phyloP scores from a whole-genome alignment of 768 basidiomycete genomes.

The Tephrocybe sp. region DNA sequence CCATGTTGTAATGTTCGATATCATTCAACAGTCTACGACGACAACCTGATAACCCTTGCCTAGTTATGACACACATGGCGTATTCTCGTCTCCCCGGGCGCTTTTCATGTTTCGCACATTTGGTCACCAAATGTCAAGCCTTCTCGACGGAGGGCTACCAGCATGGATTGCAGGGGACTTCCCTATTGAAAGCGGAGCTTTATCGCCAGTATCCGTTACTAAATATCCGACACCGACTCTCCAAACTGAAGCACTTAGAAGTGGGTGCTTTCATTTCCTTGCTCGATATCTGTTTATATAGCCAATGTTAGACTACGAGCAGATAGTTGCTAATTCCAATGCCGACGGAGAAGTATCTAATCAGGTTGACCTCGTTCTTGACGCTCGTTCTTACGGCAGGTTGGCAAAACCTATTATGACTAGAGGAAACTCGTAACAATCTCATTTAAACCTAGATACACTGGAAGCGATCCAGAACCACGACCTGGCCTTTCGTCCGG shows the following conservation, averaged over 20 bases:
- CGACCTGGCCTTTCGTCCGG: conserved; percentile 85
- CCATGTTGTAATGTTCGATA: conserved; percentile 77
- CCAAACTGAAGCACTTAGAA: conserved; percentile 48
- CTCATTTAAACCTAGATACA: conserved; percentile 49
- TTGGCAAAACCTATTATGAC: conserved; percentile 29
- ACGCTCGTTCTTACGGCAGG: conserved; percentile 86
- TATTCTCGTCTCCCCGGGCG: conserved; percentile 91
- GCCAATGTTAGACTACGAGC: conserved; percentile 62
- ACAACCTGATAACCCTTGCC: conserved; percentile 7
- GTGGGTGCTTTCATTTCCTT: conserved; percentile 31
- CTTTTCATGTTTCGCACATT: conserved; percentile 94
- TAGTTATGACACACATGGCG: conserved; percentile 87
- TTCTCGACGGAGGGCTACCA: conserved; percentile 92
- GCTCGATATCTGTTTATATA: conserved; percentile 1
- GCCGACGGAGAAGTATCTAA: conserved; percentile 39
- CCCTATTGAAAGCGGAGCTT: conserved; percentile 41
- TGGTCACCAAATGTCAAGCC: conserved; percentile 81
- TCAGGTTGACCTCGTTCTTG: conserved; percentile 70
- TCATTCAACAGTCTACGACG: neutral
- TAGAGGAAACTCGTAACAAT: neutral
- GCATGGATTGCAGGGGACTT: conserved; percentile 71
- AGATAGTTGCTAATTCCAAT: conserved; percentile 70
- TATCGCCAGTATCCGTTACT: conserved; percentile 23
- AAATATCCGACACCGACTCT: conserved; percentile 55
- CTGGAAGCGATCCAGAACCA: conserved; percentile 84